Conservation (phyloP, 148 eudicot genomes). For the Camellia sinensis region DNA sequence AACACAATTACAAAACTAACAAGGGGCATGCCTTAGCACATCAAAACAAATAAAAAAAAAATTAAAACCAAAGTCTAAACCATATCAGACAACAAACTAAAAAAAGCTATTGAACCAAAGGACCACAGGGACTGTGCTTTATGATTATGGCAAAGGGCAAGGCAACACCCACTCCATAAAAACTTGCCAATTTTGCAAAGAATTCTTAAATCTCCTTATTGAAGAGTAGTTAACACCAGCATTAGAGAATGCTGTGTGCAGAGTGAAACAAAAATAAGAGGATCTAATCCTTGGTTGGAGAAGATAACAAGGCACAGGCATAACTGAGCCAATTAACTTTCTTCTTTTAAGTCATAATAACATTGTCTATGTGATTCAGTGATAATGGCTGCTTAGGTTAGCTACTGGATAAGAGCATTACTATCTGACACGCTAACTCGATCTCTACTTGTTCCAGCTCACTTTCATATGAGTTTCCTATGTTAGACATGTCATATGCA, state of each 20-base stretch:
- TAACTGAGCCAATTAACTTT: background rate
- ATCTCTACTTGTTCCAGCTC: background rate
- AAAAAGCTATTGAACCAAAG: no score
- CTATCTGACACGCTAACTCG: background rate
- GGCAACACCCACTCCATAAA: background rate
- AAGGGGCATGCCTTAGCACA: no score
- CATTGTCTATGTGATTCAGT: no score
- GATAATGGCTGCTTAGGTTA: constrained; percentile 6
- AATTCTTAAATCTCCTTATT: background rate
- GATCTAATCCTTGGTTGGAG: background rate
- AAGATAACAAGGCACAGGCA: background rate
- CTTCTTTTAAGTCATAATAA: background rate
- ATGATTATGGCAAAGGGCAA: no score
- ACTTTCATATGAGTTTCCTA: background rate
- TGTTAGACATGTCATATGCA: background rate
- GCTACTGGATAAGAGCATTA: background rate
- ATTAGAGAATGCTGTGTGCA: background rate
- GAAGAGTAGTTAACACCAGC: background rate
- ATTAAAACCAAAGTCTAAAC: no score
- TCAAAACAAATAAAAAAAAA: no score
- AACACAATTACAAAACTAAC: no score
- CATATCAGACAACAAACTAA: no score
- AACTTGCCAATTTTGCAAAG: background rate
- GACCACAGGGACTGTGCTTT: no score
- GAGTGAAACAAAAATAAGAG: background rate